A percentile compares a stretch with the other conserved stretches of the same genome.
Conservation (phyloP, 257 asterid species). For the Verbena officinalis region DNA sequence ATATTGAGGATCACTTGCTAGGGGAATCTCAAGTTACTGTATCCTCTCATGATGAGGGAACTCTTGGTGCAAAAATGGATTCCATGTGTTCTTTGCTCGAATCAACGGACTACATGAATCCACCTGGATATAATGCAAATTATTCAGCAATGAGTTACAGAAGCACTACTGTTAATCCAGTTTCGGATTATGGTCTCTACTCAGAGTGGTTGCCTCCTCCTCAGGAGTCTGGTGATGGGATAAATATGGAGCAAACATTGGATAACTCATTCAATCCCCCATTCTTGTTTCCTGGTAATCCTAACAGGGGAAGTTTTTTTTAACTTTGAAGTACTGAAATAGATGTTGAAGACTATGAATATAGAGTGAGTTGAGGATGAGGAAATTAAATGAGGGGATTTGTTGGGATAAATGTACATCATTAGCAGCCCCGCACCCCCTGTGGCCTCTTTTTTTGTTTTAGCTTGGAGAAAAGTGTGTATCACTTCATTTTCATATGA, state of each 20-base stretch:
- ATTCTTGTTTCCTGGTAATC: neutral
- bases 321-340: neutral
- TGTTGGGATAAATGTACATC: constrained; percentile 12
- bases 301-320: neutral
- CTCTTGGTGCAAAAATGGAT: neutral
- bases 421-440: neutral
- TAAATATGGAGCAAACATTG: neutral
- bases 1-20: constrained; percentile 26
- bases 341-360: neutral
- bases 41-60: neutral
- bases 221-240: neutral
- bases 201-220: neutral
- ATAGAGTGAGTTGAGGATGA: neutral
- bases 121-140: neutral
- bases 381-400: neutral
- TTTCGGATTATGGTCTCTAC: neutral
- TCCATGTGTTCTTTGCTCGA: constrained; percentile 5
- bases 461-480: too few relatives aligned
- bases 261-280: constrained; percentile 3
- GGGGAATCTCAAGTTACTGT: constrained; percentile 18
- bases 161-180: neutral
- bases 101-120: neutral
- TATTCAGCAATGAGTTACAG: neutral
- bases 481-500: too few relatives aligned
- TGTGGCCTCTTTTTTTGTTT: too few relatives aligned